Evolutionary conservation across 257 asterid genomes (phyloP).

Genomic region (Lantana camara): DNA sequence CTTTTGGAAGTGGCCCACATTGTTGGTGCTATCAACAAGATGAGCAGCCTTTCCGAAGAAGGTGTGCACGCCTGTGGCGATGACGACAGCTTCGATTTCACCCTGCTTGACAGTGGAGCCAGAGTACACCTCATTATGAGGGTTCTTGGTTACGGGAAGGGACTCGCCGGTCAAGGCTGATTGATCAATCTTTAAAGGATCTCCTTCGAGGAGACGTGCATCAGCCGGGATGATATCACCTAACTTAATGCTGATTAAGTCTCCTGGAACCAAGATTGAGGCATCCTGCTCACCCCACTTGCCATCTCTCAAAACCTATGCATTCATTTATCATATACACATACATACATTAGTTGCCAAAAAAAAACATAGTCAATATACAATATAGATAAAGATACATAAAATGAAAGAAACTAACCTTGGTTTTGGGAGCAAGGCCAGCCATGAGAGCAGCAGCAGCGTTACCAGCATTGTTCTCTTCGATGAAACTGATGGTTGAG

Average conservation of each 20-base stretch:
- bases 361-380: neutral
- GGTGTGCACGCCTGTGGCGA: conserved; percentile 95
- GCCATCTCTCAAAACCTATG: conserved; percentile 81
- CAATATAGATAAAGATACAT: neutral
- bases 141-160: conserved; percentile 76
- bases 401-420: conserved; percentile 44
- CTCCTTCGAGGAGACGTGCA: conserved; percentile 92
- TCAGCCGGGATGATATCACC: conserved; percentile 95
- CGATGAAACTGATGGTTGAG: conserved; percentile 84
- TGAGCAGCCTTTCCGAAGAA: conserved; percentile 98
- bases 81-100: conserved; percentile 83
- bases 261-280: conserved; percentile 86
- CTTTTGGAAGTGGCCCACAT: conserved; percentile 91
- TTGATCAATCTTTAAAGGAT: conserved; percentile 86
- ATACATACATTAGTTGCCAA: neutral
- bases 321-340: no score
- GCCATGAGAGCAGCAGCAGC: conserved; percentile 97
- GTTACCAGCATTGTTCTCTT: conserved; percentile 84
- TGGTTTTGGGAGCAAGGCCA: conserved; percentile 90
- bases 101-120: conserved; percentile 98
- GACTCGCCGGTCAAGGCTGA: conserved; percentile 92
- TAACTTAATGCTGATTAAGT: conserved; percentile 79
- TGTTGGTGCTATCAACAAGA: conserved; percentile 92
- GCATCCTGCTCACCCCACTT: conserved; percentile 87
- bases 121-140: conserved; percentile 77